phyloP scores from a whole-genome alignment of 805 yeast species.

The Pichia gijzeniarum region DNA sequence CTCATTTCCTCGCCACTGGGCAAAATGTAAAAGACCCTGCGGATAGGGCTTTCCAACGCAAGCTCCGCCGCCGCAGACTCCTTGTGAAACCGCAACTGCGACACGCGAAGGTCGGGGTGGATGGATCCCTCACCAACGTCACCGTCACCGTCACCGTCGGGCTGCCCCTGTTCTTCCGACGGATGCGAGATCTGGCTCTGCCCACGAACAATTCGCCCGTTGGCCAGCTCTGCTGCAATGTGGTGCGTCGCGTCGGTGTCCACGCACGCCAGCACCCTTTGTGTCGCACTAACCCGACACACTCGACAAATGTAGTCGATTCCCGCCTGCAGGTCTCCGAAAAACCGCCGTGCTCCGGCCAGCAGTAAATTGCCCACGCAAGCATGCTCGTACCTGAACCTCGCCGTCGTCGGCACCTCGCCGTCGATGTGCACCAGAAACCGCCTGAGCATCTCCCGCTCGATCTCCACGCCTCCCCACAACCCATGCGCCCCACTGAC shows the following conservation, averaged over 20 bases:
- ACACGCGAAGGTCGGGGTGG: background rate
- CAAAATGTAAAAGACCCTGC: constrained; percentile 69
- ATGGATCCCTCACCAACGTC: constrained; percentile 46
- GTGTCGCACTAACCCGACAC: constrained; percentile 46
- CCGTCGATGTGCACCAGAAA: constrained; percentile 74
- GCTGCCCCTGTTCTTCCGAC: constrained; percentile 6
- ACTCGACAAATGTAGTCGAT: constrained; percentile 68
- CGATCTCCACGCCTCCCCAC: constrained; percentile 59
- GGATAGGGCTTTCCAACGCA: constrained; percentile 70
- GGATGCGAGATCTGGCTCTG: constrained; percentile 96
- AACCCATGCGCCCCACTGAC: constrained; percentile 72
- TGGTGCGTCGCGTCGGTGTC: constrained; percentile 83
- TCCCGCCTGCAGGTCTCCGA: constrained; percentile 81
- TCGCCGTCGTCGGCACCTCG: constrained; percentile 63
- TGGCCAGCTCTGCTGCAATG: constrained; percentile 64
- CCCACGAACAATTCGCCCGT: constrained; percentile 76
- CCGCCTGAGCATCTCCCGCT: constrained; percentile 61
- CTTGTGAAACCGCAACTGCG: constrained; percentile 3
- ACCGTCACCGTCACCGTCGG: constrained; percentile 15
- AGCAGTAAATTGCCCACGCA: constrained; percentile 80
- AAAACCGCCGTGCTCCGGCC: constrained; percentile 73
- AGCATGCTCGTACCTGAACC: constrained; percentile 71
- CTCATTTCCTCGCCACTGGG: constrained; percentile 83
- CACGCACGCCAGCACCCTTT: constrained; percentile 69
- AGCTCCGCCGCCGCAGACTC: constrained; percentile 46